These are phyloP conservation scores for Volvox carteri DNA, from an alignment of 163 green algal genomes.

Conservation along the genomic window DNA sequence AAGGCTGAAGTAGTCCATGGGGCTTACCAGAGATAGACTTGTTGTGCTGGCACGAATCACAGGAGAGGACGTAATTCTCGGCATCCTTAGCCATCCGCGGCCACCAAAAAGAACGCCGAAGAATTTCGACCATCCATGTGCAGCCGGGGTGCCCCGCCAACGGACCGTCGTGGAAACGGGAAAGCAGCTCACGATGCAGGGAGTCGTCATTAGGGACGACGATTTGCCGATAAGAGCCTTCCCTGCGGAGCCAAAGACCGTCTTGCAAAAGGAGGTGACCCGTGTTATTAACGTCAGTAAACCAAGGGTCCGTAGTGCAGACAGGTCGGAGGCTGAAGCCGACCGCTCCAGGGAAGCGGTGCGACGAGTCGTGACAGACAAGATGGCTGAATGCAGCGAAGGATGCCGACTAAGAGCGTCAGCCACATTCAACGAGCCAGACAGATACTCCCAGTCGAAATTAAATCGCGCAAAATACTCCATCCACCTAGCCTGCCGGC, in stretches of 20 bases:
- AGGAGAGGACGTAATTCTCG: too few relatives aligned
- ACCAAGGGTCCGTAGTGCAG: neutral
- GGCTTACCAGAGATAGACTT: too few relatives aligned
- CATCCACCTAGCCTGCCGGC: slow-evolving; percentile 13
- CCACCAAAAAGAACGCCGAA: too few relatives aligned
- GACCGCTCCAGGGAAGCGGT: neutral
- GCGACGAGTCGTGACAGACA: neutral
- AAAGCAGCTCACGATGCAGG: too few relatives aligned
- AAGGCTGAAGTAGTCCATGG: too few relatives aligned
- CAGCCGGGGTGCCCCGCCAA: too few relatives aligned
- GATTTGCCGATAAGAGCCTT: too few relatives aligned
- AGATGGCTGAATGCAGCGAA: neutral
- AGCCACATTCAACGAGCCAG: neutral
- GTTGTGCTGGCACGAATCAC: too few relatives aligned
- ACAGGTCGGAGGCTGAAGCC: neutral
- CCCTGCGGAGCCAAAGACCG: neutral
- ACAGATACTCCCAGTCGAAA: neutral
- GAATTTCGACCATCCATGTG: too few relatives aligned
- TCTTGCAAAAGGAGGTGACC: neutral
- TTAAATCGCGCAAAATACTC: slow-evolving; percentile 6
- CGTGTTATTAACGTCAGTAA: neutral
- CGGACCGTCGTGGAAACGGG: too few relatives aligned
- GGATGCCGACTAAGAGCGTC: slow-evolving; percentile 35
- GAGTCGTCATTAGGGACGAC: too few relatives aligned
- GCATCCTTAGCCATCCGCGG: too few relatives aligned